phyloP scores from a whole-genome alignment of 495 filamentous ascomycete genomes.

The Penicillium steckii region DNA sequence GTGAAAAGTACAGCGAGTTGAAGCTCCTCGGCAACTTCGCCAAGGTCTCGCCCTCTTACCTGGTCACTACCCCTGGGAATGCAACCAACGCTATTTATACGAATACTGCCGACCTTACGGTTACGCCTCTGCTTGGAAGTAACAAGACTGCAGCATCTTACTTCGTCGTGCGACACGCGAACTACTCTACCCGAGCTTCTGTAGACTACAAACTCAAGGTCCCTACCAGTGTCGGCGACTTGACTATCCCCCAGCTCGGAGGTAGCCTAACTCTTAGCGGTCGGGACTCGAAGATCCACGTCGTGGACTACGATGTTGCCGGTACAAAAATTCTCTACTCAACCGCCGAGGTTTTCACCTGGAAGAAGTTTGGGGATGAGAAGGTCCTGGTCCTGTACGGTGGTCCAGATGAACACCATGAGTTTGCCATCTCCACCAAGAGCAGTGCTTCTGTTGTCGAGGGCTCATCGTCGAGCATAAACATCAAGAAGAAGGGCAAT shows the following conservation, averaged over 20 bases:
- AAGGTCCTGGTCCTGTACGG: conserved; percentile 71
- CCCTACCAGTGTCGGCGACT: conserved; percentile 56
- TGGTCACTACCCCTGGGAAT: conserved; percentile 50
- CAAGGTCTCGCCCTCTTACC: conserved; percentile 65
- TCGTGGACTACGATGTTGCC: conserved; percentile 70
- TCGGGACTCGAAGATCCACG: conserved; percentile 72
- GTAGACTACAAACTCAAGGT: conserved; percentile 62
- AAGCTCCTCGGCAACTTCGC: conserved; percentile 74
- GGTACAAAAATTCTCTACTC: conserved; percentile 69
- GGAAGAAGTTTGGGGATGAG: conserved; percentile 58
- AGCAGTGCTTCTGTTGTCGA: conserved; percentile 47
- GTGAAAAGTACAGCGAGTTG: conserved; percentile 78
- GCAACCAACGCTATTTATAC: conserved; percentile 51
- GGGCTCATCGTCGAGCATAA: conserved; percentile 37
- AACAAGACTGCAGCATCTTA: conserved; percentile 50
- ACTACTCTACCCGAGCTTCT: conserved; percentile 54
- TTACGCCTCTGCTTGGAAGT: conserved; percentile 59
- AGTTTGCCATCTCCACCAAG: conserved; percentile 54
- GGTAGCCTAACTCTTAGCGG: conserved; percentile 63
- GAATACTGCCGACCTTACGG: conserved; percentile 46
- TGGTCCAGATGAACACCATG: conserved; percentile 66
- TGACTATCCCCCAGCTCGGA: conserved; percentile 64
- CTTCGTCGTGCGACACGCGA: conserved; percentile 63
- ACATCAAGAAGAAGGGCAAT: conserved; percentile 41
- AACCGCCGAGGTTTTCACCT: conserved; percentile 73